Conservation (phyloP, 768 basidiomycete genomes). For the Trametes villosa region DNA sequence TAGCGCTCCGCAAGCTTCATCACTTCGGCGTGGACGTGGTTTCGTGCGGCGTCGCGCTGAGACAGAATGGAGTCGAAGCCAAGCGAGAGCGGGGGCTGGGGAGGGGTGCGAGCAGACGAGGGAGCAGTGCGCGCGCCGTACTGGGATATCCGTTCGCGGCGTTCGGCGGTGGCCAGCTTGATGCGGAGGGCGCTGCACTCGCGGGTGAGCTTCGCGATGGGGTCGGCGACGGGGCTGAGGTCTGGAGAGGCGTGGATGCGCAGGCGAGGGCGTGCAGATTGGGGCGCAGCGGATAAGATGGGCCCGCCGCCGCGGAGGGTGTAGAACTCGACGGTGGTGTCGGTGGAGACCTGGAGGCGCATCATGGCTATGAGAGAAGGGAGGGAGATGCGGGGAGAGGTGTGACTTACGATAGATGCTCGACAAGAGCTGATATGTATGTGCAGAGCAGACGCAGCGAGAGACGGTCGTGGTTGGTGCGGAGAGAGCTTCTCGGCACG, state of each 20-base stretch:
- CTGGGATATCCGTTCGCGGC: constrained; percentile 34
- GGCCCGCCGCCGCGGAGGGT: constrained; percentile 41
- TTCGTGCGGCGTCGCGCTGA: constrained; percentile 18
- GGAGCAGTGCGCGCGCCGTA: constrained; percentile 23
- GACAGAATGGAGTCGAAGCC: constrained; percentile 8
- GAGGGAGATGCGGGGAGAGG: constrained; percentile 7
- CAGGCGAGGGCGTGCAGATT: constrained; percentile 32
- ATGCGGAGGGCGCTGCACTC: constrained; percentile 49
- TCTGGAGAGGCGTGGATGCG: constrained; percentile 32
- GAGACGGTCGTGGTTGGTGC: constrained; percentile 21
- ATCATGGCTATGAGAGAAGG: constrained; percentile 8
- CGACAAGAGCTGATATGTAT: constrained; percentile 7
- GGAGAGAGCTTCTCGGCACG: constrained; percentile 19
- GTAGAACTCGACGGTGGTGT: constrained; percentile 64
- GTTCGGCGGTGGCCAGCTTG: constrained; percentile 45
- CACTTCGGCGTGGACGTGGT: constrained; percentile 33
- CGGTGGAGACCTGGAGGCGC: constrained; percentile 52
- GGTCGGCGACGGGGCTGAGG: constrained; percentile 43
- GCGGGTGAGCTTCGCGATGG: constrained; percentile 43
- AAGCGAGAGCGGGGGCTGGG: constrained; percentile 6
- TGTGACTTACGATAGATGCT: constrained; percentile 10
- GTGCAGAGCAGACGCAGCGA: constrained; percentile 5
- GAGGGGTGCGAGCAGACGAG: constrained; percentile 28
- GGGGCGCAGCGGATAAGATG: constrained; percentile 32
- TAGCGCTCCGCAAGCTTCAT: constrained; percentile 64